phyloP scores from a whole-genome alignment of 177 flowering plant genomes.

The Vitis hybrid region DNA sequence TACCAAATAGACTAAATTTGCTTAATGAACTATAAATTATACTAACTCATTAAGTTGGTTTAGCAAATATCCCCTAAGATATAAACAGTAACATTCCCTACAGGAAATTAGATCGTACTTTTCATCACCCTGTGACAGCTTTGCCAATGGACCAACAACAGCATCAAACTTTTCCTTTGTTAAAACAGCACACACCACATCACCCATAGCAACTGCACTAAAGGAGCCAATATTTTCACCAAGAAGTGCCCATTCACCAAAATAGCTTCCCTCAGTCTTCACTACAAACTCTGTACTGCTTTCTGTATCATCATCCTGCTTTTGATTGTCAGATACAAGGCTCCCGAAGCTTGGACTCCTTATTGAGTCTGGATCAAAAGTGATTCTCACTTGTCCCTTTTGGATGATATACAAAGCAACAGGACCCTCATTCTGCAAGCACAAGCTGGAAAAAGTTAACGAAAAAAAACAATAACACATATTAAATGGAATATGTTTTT shows the following conservation, averaged over 20 bases:
- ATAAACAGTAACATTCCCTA: constrained; percentile 2
- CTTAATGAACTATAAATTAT: no score
- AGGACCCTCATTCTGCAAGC: constrained; percentile 60
- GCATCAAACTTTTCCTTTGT: constrained; percentile 87
- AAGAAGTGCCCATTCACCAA: constrained; percentile 94
- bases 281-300: constrained; percentile 39
- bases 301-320: constrained; percentile 39
- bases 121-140: constrained; percentile 56
- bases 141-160: constrained; percentile 73
- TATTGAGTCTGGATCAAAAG: constrained; percentile 47
- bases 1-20: no score
- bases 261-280: constrained; percentile 83
- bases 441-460: constrained; percentile 5
- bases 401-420: constrained; percentile 70
- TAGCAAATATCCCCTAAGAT: not conserved
- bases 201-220: constrained; percentile 72
- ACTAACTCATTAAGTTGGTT: no score
- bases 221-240: constrained; percentile 66
- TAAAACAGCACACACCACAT: constrained; percentile 73
- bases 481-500: not conserved
- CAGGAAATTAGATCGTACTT: constrained; percentile 50
- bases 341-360: constrained; percentile 48
- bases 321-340: constrained; percentile 43
- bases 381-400: constrained; percentile 74
- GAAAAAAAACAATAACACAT: not conserved